Percentiles rank a stretch among this genome's conserved stretches.
phyloP scores from a whole-genome alignment of 164 flowering plant species.

The Macadamia integrifolia region DNA sequence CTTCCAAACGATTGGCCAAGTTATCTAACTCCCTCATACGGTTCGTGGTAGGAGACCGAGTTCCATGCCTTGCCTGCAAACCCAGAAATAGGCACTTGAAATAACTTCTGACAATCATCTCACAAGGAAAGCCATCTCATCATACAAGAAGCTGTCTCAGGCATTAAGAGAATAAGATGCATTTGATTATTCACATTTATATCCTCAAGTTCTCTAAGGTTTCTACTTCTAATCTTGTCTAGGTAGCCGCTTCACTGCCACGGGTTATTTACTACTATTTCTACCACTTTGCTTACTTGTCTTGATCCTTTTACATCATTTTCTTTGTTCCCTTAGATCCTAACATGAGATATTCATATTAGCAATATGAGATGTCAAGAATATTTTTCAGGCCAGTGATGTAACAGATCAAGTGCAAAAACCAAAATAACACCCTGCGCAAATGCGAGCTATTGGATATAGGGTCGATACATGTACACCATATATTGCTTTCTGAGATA shows the following conservation, averaged over 20 bases:
- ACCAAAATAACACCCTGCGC: too few species aligned
- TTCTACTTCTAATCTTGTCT: too few species aligned
- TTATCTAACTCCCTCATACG: constrained; percentile 61
- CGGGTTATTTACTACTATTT: too few species aligned
- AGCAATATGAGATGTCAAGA: not conserved
- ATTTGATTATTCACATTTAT: not conserved
- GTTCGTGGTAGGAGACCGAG: constrained; percentile 90
- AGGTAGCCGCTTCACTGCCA: too few species aligned
- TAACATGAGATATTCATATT: not conserved
- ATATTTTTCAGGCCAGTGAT: too few species aligned
- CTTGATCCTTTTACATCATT: too few species aligned
- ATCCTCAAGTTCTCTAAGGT: not conserved
- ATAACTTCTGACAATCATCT: not conserved
- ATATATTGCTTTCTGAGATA: not conserved
- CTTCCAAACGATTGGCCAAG: constrained; percentile 45
- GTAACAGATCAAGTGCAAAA: too few species aligned
- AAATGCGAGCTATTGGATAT: too few species aligned
- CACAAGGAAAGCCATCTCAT: not conserved
- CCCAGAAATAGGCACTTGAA: not conserved
- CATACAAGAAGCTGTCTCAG: not conserved
- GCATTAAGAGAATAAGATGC: not conserved
- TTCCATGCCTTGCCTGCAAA: constrained; percentile 89
- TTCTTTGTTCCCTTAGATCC: too few species aligned
- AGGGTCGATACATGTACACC: not conserved
- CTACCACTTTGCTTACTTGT: too few species aligned